These are phyloP conservation scores for Hypoxylon rickii DNA, from an alignment of 495 filamentous ascomycete genomes.

Conservation along the genomic window DNA sequence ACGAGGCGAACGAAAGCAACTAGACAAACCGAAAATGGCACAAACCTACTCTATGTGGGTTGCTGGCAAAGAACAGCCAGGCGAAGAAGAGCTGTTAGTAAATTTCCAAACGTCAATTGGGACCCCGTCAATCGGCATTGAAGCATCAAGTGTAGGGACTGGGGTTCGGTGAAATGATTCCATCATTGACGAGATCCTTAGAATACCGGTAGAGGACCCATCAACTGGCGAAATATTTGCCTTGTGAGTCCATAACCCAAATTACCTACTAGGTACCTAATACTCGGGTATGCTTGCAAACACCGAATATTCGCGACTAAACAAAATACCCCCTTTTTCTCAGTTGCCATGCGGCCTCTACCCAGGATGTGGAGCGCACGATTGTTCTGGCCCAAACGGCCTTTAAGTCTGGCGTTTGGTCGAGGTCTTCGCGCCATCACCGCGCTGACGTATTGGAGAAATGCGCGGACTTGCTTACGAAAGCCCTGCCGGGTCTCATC, in stretches of 20 bases:
- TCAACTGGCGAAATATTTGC: constrained; percentile 44
- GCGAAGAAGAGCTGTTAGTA: constrained; percentile 35
- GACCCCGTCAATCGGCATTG: too few relatives aligned
- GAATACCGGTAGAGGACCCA: constrained; percentile 44
- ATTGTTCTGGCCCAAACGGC: constrained; percentile 49
- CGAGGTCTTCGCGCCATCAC: constrained; percentile 54
- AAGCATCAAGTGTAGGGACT: too few relatives aligned
- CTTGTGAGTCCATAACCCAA: constrained; percentile 26
- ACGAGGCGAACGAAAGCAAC: too few relatives aligned
- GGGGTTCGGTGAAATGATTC: not conserved
- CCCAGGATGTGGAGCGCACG: constrained; percentile 51
- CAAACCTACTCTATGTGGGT: constrained; percentile 38
- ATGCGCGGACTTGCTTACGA: constrained; percentile 55
- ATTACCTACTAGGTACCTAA: not conserved
- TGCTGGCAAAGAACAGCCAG: constrained; percentile 32
- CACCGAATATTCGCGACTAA: too few relatives aligned
- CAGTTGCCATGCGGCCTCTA: constrained; percentile 57
- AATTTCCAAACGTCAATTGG: not conserved
- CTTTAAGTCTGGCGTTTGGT: constrained; percentile 64
- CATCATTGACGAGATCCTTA: constrained; percentile 6
- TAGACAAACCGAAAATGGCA: constrained; percentile 22
- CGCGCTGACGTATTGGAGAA: constrained; percentile 62
- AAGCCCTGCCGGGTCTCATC: constrained; percentile 55
- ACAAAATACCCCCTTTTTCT: too few relatives aligned
- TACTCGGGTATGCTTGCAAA: too few relatives aligned